phyloP scores from a whole-genome alignment of 2,329 filamentous ascomycete species.

The Talaromyces sp. region DNA sequence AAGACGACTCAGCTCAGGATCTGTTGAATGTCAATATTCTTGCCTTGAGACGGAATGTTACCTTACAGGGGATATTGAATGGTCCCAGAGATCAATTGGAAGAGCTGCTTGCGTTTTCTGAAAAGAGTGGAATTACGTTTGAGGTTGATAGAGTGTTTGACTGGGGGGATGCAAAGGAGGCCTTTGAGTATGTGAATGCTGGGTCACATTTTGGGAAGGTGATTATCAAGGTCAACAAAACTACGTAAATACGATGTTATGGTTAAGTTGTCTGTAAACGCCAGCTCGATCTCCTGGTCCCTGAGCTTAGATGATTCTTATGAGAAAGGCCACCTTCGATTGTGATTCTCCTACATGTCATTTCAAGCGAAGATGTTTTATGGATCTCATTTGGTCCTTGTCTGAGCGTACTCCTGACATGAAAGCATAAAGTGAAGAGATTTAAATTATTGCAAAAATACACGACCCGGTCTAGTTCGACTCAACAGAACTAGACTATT shows the following conservation, averaged over 20 bases:
- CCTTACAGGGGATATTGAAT: conserved; percentile 59
- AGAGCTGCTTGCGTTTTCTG: conserved; percentile 37
- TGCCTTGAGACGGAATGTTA: conserved; percentile 50
- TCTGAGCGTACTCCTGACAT: neutral
- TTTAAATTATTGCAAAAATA: neutral
- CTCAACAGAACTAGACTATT: conserved; percentile 5
- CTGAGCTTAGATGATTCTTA: no score
- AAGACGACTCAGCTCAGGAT: conserved; percentile 51
- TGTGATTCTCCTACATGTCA: no score
- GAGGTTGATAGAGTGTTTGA: conserved; percentile 56
- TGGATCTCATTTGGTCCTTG: neutral
- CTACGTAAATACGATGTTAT: neutral
- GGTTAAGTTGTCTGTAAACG: no score
- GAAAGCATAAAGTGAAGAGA: neutral
- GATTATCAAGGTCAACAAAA: conserved; percentile 44
- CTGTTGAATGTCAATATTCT: conserved; percentile 60
- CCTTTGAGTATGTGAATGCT: conserved; percentile 52
- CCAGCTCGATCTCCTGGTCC: no score
- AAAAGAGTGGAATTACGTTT: conserved; percentile 32
- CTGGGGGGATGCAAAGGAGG: conserved; percentile 51
- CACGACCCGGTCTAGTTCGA: neutral
- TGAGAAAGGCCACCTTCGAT: no score
- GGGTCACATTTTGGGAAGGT: conserved; percentile 57
- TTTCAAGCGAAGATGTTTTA: neutral
- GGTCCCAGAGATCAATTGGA: conserved; percentile 56